Evolutionary conservation across 768 basidiomycete genomes (phyloP), one percentile per base, ranked within the genome.

Genomic region (Chalciporus sphaerocephalus): DNA sequence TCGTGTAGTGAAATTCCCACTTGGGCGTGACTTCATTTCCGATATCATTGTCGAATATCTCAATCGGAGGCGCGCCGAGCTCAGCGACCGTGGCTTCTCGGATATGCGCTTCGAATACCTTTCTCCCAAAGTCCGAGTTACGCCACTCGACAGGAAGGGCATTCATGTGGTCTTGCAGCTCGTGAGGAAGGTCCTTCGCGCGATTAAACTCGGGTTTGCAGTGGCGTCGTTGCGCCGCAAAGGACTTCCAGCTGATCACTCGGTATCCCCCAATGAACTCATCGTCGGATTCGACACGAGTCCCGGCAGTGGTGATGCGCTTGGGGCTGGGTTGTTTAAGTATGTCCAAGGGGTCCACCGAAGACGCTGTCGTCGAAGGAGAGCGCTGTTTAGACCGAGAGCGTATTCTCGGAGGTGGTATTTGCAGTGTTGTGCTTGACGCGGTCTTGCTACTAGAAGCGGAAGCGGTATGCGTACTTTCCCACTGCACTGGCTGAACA

Each of bases 1-100:
- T 93, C 10, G 87, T 82, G 61, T 95, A 95, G 49, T 83, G 72
- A 56, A 93, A 96, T 56, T 95, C 92, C 79, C 87, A 91, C 20
- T 77, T 78, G 0, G 92, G 92, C 17, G 83, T 78, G 9, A 79
- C 71, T 49, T 86, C 84, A 8, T 72, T 60, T 49, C 89, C 88
- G 18, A 90, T 69, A 0, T 75, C 63, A 55, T 93, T 92, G 40
- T 79, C 60, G 33, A 47, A 62, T 20, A 95, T 74, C 13, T 66
- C 65, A 54, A 95, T 87, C 5, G 67, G 67, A 0, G 87, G 89
- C 2, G 87, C 83, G 36, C 76, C 58, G 1, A 79, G 83, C 49
- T 92, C 90, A 53, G 85, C 82, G 5, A 71, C 66, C 17, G 72
- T 72, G 0, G 85, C 85, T 50, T 85, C 78, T 13, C 65, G 65